A percentile compares a stretch with the other conserved stretches of the same genome.
Conservation (phyloP, 768 basidiomycete genomes). For the Pleurotus pulmonarius region DNA sequence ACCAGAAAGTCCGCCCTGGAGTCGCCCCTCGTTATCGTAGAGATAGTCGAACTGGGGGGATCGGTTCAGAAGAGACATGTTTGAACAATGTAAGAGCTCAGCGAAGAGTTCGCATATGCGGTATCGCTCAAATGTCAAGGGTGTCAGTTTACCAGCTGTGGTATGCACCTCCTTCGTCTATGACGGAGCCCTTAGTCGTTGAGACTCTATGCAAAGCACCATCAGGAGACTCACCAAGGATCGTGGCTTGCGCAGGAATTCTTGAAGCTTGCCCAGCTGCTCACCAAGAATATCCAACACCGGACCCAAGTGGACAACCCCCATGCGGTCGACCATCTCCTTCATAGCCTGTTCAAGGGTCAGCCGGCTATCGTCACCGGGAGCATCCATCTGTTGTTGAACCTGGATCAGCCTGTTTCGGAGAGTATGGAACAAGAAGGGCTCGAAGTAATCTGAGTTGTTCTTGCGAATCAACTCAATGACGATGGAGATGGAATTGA, state of each 20-base stretch:
- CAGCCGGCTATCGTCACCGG: constrained; percentile 57
- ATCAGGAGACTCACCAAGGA: constrained; percentile 56
- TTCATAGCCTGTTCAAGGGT: constrained; percentile 68
- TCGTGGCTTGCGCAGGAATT: constrained; percentile 66
- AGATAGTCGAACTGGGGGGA: constrained; percentile 57
- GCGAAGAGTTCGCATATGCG: constrained; percentile 96
- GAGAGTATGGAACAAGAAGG: constrained; percentile 91
- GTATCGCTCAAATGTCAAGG: constrained; percentile 92
- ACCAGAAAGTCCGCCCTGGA: constrained; percentile 82
- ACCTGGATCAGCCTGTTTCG: constrained; percentile 87
- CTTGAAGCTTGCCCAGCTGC: constrained; percentile 64
- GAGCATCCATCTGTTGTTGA: constrained; percentile 62
- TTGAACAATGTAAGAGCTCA: constrained; percentile 95
- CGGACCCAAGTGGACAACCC: constrained; percentile 86
- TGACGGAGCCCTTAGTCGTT: constrained; percentile 7
- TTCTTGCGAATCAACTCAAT: constrained; percentile 96
- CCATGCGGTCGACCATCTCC: constrained; percentile 81
- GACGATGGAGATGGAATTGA: constrained; percentile 82
- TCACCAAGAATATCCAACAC: constrained; percentile 73
- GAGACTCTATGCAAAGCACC: constrained; percentile 2
- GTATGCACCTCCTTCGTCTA: constrained; percentile 69
- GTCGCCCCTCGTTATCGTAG: constrained; percentile 80
- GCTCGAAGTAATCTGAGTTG: constrained; percentile 98
- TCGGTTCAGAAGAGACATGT: constrained; percentile 95
- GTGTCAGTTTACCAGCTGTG: constrained; percentile 68